Base-by-base conservation (phyloP, 208 protist genomes). In the Acanthamoeba castellanii region DNA sequence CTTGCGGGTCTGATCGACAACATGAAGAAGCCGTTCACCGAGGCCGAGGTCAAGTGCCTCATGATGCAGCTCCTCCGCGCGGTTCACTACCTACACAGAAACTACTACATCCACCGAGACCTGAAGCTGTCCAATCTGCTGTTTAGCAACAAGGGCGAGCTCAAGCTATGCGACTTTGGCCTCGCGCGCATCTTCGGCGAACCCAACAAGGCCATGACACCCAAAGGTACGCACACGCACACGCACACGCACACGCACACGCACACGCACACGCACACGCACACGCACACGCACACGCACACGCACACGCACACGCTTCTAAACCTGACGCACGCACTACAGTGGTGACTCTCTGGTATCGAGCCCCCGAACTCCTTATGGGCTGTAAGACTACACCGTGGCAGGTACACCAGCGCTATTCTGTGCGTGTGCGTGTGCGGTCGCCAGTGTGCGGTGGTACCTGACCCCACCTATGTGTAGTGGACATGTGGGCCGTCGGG, bases 401-500 rank as follows among this genome's bases (percentile, higher is more conserved):
- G 96, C 61, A 9, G 91, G 85, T 92, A 52, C 27, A 52, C 78
- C 72, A 1, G 84, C 2, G 16, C 34, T 90, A 2, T 64, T 30
- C 50, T 90, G 50, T 34, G 14, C 7, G 18, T 5, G 16, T 45
- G 37, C 3, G 37, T 42, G 37, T 42, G 37, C 37, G 37, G 37
- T 42, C 37, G 37, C 37, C 37, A 42, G 37, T 42, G 37, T 42
- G 37, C 37, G 37, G 3, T 42, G 37, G 37, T 42, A 42, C 37
- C 37, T 42, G 37, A 42, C 37, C 37, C 37, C 37, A 3, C 37
- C 37, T 42, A 3, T 42, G 37, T 70, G 84, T 59, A 94, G 81
- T 98, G 22, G 97, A 98, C 93, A 98, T 98, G 50, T 98, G 97
- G 97, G 95, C 96, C 9, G 97, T 97, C 20, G 97, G 97, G 18